phyloP scores from a whole-genome alignment of 768 basidiomycete species.

The Suillus brevipes region DNA sequence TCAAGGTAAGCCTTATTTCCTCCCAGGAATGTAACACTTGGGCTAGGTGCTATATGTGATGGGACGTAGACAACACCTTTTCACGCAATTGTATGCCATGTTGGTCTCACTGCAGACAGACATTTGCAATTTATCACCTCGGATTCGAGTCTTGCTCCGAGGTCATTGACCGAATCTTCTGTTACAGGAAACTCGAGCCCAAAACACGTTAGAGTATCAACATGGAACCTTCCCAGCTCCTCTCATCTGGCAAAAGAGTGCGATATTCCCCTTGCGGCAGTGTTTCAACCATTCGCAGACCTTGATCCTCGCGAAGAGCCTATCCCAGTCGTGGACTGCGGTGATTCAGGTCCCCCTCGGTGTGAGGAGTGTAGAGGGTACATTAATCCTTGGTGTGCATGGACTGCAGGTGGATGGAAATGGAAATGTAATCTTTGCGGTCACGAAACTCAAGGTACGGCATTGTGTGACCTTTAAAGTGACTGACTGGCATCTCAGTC shows the following conservation, averaged over 20 bases:
- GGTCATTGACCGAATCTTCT: constrained; percentile 1
- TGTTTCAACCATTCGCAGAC: constrained; percentile 90
- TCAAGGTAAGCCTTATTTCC: constrained; percentile 56
- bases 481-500: not conserved
- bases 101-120: not conserved
- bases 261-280: constrained; percentile 78
- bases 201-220: constrained; percentile 84
- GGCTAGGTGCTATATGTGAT: not conserved
- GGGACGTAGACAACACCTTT: not conserved
- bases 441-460: constrained; percentile 76
- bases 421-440: constrained; percentile 95
- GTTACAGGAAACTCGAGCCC: constrained; percentile 83
- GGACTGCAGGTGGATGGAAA: constrained; percentile 75
- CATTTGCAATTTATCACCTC: not conserved
- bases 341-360: constrained; percentile 73
- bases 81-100: not conserved
- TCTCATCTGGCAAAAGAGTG: constrained; percentile 79
- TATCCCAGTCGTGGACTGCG: constrained; percentile 75
- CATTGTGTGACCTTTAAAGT: constrained; percentile 6
- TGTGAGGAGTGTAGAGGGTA: constrained; percentile 87
- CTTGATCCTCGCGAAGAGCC: constrained; percentile 76
- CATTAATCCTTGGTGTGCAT: constrained; percentile 91
- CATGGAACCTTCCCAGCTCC: constrained; percentile 84
- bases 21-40: not conserved
- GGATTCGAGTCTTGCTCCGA: not conserved